phyloP scores from a whole-genome alignment of 148 eudicot genomes.

The Arctostaphylos glauca region DNA sequence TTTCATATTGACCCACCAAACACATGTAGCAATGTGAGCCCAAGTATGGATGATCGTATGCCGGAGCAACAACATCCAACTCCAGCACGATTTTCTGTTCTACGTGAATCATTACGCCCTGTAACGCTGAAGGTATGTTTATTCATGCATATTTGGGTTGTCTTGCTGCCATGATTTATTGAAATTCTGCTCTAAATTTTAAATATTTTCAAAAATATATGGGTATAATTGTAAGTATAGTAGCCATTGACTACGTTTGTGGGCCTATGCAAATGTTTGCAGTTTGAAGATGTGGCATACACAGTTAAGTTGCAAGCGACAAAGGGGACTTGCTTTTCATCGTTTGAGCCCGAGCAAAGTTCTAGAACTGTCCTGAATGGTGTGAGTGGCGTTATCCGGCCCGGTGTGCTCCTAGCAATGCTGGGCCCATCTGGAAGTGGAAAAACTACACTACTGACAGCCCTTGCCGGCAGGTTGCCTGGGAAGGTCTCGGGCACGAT shows the following conservation, averaged over 20 bases:
- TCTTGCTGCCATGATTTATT: neutral
- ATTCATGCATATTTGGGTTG: neutral
- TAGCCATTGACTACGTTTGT: too few relatives aligned
- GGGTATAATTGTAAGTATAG: too few relatives aligned
- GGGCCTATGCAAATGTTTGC: neutral
- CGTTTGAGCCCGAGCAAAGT: constrained; percentile 39
- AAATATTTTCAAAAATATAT: too few relatives aligned
- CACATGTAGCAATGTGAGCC: constrained; percentile 36
- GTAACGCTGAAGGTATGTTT: constrained; percentile 53
- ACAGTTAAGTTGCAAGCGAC: constrained; percentile 34
- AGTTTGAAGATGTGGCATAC: constrained; percentile 84
- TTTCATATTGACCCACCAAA: constrained; percentile 33
- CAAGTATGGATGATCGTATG: constrained; percentile 35
- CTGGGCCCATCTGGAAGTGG: constrained; percentile 93
- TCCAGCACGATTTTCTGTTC: constrained; percentile 35
- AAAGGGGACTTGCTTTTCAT: constrained; percentile 22
- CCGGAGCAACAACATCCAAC: constrained; percentile 11
- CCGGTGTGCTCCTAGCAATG: constrained; percentile 84
- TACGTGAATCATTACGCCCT: constrained; percentile 52
- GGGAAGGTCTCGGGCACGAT: constrained; percentile 50
- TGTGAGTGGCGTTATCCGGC: constrained; percentile 58
- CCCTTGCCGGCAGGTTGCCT: constrained; percentile 60
- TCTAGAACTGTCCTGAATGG: constrained; percentile 46
- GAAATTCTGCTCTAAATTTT: neutral
- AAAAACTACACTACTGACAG: constrained; percentile 72